Evolutionary conservation across 2,329 filamentous ascomycete species (phyloP).

Genomic region (Neopestalotiopsis rosae): DNA sequence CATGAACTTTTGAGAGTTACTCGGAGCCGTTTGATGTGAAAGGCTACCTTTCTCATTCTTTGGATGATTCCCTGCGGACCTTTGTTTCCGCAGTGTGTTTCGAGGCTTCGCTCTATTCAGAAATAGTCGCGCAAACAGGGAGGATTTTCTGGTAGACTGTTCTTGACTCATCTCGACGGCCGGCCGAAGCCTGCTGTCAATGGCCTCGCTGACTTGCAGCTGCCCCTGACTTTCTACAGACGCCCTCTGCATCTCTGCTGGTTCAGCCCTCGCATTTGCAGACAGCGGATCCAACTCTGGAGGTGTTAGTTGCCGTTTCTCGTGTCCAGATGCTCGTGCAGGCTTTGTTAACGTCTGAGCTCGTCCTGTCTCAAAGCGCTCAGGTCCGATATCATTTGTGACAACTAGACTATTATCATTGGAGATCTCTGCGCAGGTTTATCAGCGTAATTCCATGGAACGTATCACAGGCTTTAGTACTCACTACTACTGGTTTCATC

Average conservation of each 20-base stretch:
- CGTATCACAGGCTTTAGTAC: neutral
- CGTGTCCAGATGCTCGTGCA: neutral
- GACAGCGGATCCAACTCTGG: slow-evolving; percentile 41
- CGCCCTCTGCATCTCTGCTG: slow-evolving; percentile 45
- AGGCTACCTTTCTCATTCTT: slow-evolving; percentile 16
- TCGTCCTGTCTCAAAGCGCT: slow-evolving; percentile 35
- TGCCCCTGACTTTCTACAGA: slow-evolving; percentile 41
- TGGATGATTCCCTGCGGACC: slow-evolving; percentile 13
- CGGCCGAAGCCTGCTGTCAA: slow-evolving; percentile 48
- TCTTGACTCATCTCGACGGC: slow-evolving; percentile 37
- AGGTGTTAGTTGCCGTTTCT: neutral
- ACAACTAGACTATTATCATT: slow-evolving; percentile 1
- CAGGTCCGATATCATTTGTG: slow-evolving; percentile 31
- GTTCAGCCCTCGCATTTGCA: slow-evolving; percentile 43
- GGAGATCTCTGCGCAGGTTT: neutral
- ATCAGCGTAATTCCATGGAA: neutral
- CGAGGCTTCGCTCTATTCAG: slow-evolving; percentile 35
- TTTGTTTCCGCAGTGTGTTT: slow-evolving; percentile 25
- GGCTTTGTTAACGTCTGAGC: slow-evolving; percentile 21
- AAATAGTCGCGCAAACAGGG: slow-evolving; percentile 43
- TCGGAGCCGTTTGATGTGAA: slow-evolving; percentile 11
- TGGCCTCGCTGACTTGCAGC: slow-evolving; percentile 33
- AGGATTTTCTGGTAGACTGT: slow-evolving; percentile 25
- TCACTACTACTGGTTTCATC: neutral
- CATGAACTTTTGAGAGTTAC: neutral